Conservation (phyloP, 2,329 filamentous ascomycete genomes). For the Paramyrothecium roridum region DNA sequence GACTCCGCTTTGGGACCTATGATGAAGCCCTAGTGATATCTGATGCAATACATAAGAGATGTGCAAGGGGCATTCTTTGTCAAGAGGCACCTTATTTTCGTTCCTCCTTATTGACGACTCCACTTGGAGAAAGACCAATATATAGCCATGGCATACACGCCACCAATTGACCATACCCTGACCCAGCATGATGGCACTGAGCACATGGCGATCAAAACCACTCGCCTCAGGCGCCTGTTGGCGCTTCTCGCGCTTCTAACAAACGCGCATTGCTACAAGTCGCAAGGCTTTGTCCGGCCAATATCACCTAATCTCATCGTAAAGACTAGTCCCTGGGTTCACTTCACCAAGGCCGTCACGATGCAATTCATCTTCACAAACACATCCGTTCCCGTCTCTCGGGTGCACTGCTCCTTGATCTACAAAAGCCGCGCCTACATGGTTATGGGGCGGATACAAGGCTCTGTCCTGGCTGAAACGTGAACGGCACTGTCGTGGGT, state of each 20-base stretch:
- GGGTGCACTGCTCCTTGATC: slow-evolving; percentile 26
- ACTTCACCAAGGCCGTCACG: slow-evolving; percentile 17
- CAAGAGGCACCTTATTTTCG: slow-evolving; percentile 20
- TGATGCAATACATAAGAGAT: slow-evolving; percentile 2
- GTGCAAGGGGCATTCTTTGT: too few species aligned
- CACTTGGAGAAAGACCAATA: slow-evolving; percentile 25
- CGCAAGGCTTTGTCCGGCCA: slow-evolving; percentile 17
- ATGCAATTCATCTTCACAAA: slow-evolving; percentile 13
- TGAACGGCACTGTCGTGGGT: slow-evolving; percentile 10
- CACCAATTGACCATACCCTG: background rate
- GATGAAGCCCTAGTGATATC: slow-evolving; percentile 26
- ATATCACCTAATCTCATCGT: slow-evolving; percentile 22
- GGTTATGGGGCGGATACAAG: slow-evolving; percentile 37
- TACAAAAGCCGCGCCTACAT: slow-evolving; percentile 37
- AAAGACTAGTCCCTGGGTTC: slow-evolving; percentile 11
- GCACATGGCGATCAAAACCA: slow-evolving; percentile 25
- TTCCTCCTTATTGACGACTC: slow-evolving; percentile 15
- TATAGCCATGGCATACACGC: slow-evolving; percentile 21
- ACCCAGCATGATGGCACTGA: slow-evolving; percentile 16
- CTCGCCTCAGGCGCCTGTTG: slow-evolving; percentile 15
- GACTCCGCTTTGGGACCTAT: slow-evolving; percentile 24
- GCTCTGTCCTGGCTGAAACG: slow-evolving; percentile 9
- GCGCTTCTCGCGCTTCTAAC: slow-evolving; percentile 21
- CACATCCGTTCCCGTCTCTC: slow-evolving; percentile 16
- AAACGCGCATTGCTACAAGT: slow-evolving; percentile 18